These are phyloP conservation scores for Sporisorium iseilematis-ciliati DNA, from an alignment of 1,284 basidiomycete genomes.

Conservation along the genomic window DNA sequence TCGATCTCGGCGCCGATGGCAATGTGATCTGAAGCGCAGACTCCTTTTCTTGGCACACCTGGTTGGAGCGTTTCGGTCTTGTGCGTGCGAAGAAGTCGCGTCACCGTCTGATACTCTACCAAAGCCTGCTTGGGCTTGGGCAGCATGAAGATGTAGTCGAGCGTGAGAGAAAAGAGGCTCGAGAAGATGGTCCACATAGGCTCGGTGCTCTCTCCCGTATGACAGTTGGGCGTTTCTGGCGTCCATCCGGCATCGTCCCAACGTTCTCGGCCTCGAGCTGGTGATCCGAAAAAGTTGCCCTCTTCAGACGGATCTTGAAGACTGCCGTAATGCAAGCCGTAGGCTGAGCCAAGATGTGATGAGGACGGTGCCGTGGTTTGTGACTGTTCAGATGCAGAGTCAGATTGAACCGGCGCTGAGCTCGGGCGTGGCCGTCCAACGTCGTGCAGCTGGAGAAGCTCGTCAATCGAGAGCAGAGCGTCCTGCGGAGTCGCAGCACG, in stretches of 20 bases:
- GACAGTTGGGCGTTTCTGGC: slow-evolving; percentile 48
- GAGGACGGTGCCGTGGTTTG: not conserved
- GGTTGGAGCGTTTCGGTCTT: slow-evolving; percentile 76
- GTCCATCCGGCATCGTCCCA: slow-evolving; percentile 57
- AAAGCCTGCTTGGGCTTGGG: slow-evolving; percentile 49
- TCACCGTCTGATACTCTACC: slow-evolving; percentile 71
- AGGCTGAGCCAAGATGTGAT: slow-evolving; percentile 34
- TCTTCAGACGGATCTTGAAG: slow-evolving; percentile 31
- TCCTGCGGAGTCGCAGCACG: slow-evolving; percentile 77
- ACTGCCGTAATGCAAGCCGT: slow-evolving; percentile 73
- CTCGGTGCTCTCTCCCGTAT: slow-evolving; percentile 55
- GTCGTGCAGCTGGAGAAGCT: slow-evolving; percentile 76
- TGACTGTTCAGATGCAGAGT: not conserved
- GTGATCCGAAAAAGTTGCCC: slow-evolving; percentile 56
- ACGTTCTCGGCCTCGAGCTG: slow-evolving; percentile 54
- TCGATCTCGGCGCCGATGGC: slow-evolving; percentile 74
- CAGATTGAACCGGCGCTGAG: not conserved
- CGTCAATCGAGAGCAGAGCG: slow-evolving; percentile 78
- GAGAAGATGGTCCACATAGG: slow-evolving; percentile 69
- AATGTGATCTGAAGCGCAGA: slow-evolving; percentile 89
- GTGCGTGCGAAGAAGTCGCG: slow-evolving; percentile 78
- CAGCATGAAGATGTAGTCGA: slow-evolving; percentile 81
- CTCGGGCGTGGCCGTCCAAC: slow-evolving; percentile 59
- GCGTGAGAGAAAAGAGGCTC: slow-evolving; percentile 64
- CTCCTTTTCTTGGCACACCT: slow-evolving; percentile 82